Evolutionary conservation across 2,329 filamentous ascomycete genomes (phyloP), one percentile per base, ranked within the genome.

Genomic region (Aspergillus sp.): DNA sequence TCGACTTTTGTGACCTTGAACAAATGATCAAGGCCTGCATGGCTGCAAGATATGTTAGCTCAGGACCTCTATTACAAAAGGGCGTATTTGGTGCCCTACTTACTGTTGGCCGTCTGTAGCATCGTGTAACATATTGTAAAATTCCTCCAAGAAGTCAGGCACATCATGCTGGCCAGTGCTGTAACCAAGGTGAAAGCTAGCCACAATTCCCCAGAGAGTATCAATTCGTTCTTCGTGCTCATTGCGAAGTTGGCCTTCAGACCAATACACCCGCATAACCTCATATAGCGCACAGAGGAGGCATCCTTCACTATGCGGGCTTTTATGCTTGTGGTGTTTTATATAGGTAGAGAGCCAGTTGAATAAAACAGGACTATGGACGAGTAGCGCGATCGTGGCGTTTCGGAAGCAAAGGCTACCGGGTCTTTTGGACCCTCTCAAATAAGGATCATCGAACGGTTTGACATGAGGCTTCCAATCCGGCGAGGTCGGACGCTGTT

Each of bases 391-490:
- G 5, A 63, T 49, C 12, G 46, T 45, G 6, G 51, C 50, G 50
- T 64, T 67, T 15, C 62, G 56, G 51, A 66, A 66, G 47, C 63
- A 64, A 7, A 56, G 39, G 20, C 33, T 41, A 3, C 30, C n/a
- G 9, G 41, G 25, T 19, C 46, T 41, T 19, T 44, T 33, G 48
- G 56, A 53, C 22, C 54, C 51, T 17, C 37, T 15, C 5, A 12
- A 39, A 13, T 7, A n/a, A n/a, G 13, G 5, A 3, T 35, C 7
- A 17, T 35, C 33, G 33, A 35, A 35, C 33, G 13, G 33, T n/a
- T 35, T 35, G 33, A 15, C 13, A 39, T 39, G 37, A 12, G 15
- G 7, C 4, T 22, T 46, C 41, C 44, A 23, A 35, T n/a, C 20
- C 13, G 23, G 20, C 5, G n/a, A 13, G 15, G 30, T 43, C 22